These are phyloP conservation scores for Hygrophorus pudorinus DNA, from an alignment of 768 basidiomycete species.

Conservation along the genomic window DNA sequence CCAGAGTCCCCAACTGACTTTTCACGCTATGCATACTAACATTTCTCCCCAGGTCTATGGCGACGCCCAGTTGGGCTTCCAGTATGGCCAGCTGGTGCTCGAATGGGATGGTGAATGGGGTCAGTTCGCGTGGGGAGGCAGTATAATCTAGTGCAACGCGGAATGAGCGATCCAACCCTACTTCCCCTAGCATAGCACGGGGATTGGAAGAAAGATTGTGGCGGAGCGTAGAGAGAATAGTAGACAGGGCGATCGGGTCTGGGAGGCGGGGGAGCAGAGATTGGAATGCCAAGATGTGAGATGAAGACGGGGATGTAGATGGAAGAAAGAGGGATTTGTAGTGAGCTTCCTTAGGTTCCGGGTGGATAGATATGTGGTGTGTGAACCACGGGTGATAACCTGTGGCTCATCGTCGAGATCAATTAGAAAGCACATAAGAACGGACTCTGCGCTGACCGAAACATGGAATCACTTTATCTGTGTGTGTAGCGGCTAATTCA, in stretches of 20 bases:
- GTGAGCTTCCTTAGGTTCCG: constrained; percentile 47
- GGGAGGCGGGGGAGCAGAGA: constrained; percentile 59
- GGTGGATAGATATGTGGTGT: constrained; percentile 54
- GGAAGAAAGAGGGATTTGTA: constrained; percentile 61
- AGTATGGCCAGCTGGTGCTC: constrained; percentile 76
- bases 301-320: constrained; percentile 11
- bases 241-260: constrained; percentile 51
- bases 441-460: constrained; percentile 56
- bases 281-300: constrained; percentile 35
- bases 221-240: constrained; percentile 53
- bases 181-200: constrained; percentile 81
- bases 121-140: constrained; percentile 43
- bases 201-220: constrained; percentile 51
- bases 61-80: constrained; percentile 78
- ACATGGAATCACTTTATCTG: constrained; percentile 70
- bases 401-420: constrained; percentile 19
- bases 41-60: constrained; percentile 66
- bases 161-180: constrained; percentile 80
- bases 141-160: constrained; percentile 56
- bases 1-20: constrained; percentile 55
- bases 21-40: constrained; percentile 87
- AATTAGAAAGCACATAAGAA: background rate
- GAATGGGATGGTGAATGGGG: constrained; percentile 71
- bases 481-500: constrained; percentile 47
- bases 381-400: constrained; percentile 95